Conservation (phyloP, 768 basidiomycete genomes). For the Boletus reticulatus region DNA sequence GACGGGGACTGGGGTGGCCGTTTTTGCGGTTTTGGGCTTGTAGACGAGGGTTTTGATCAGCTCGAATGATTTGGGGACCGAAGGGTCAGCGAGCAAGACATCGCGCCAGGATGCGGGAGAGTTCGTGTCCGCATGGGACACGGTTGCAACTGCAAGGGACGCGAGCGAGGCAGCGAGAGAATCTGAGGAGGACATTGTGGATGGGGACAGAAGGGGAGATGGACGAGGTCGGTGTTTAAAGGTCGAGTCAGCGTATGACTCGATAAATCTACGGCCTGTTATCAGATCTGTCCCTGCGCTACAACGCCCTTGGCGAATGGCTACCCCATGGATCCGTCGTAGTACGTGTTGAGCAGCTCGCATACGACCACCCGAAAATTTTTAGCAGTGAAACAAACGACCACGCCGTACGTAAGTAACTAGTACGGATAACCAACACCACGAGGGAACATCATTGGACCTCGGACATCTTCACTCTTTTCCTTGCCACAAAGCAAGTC, state of each 20-base stretch:
- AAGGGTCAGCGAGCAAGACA: constrained; percentile 52
- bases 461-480: constrained; percentile 58
- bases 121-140: constrained; percentile 60
- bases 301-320: constrained; percentile 6
- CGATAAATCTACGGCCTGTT: constrained; percentile 14
- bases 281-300: constrained; percentile 20
- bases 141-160: constrained; percentile 45
- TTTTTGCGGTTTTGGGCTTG: constrained; percentile 96
- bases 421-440: constrained; percentile 42
- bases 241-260: constrained; percentile 23
- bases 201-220: constrained; percentile 8
- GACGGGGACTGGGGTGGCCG: constrained; percentile 78
- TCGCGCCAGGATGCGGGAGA: constrained; percentile 80
- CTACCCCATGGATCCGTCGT: constrained; percentile 26
- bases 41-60: constrained; percentile 88
- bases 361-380: constrained; percentile 19
- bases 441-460: constrained; percentile 70
- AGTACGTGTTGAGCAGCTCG: constrained; percentile 20
- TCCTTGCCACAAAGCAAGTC: constrained; percentile 64
- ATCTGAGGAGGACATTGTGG: constrained; percentile 38
- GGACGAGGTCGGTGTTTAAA: constrained; percentile 14
- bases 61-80: constrained; percentile 59
- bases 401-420: constrained; percentile 14
- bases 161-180: constrained; percentile 42
- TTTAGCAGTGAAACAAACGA: constrained; percentile 11